Base-by-base conservation (phyloP, 805 yeast species). In the Starmera pachycereana region DNA sequence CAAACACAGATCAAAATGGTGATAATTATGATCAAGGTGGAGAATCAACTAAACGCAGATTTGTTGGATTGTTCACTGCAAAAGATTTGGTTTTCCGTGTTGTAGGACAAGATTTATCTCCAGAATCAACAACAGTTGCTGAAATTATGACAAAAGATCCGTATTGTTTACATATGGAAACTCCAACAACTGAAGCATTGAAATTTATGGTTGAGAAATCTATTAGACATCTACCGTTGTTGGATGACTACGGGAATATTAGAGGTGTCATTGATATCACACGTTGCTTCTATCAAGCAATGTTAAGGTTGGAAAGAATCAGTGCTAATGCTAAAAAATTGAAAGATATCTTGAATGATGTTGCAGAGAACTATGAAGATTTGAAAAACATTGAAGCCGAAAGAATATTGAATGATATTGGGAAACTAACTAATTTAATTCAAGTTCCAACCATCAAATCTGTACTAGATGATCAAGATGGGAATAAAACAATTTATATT, bases 41-140 rank as follows among this genome's bases (percentile, higher is more conserved):
- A 6, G 6, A 22, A 22, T 22, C 27, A 22, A 22, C 9, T 22
- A 22, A 22, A 22, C 7, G 27, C 6, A 51, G 51, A 37, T 45
- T 65, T 16, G 44, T 61, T n/a, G 74, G 73, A 2, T 49, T 69
- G 8, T 56, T 66, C 36, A 69, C 74, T 1, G 66, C 74, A 0
- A 68, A 66, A 43, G 74, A 69, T 46, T 49, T 69, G n/a, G 72
- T 72, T 0, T 65, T 65, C 32, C 56, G 68, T 31, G 70, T 64
- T 5, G 60, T 62, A 12, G 65, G 66, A 0, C 38, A 43, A 19
- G 60, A 54, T 7, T 33, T 57, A 18, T 53, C 56, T 32, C 58
- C 62, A 1, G 43, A 45, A 12, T 13, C 37, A 1, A 53, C 65
- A 2, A 47, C 48, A 5, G 65, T 68, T 6, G 55, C 52, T 29